Evolutionary conservation across 2,329 filamentous ascomycete genomes (phyloP).

Genomic region (Diaporthe batatas): DNA sequence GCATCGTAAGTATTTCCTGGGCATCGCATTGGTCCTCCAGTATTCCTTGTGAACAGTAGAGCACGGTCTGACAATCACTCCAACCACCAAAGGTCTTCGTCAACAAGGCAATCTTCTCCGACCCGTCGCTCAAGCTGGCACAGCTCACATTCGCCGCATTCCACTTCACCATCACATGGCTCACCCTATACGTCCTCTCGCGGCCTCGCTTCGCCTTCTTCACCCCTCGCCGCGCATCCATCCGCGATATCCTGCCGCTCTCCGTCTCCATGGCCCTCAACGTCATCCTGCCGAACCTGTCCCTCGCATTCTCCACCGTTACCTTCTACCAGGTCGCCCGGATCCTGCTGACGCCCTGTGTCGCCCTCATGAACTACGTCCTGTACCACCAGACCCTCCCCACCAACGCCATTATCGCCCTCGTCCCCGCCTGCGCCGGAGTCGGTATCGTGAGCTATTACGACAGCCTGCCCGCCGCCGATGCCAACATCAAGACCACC

Average conservation of each 20-base stretch:
- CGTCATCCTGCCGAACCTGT: constrained; percentile 77
- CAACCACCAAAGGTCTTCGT: constrained; percentile 71
- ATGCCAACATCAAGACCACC: constrained; percentile 67
- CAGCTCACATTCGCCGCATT: constrained; percentile 77
- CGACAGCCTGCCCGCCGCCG: constrained; percentile 67
- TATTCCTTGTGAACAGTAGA: neutral
- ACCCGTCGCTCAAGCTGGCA: constrained; percentile 70
- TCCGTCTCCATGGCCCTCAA: constrained; percentile 76
- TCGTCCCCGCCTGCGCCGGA: constrained; percentile 73
- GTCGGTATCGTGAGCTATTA: constrained; percentile 78
- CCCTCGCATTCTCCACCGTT: constrained; percentile 75
- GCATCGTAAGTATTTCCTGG: constrained; percentile 64
- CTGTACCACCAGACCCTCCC: constrained; percentile 71
- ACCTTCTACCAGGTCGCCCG: constrained; percentile 79
- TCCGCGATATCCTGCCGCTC: constrained; percentile 72
- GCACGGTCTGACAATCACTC: constrained; percentile 29
- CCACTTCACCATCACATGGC: constrained; percentile 76
- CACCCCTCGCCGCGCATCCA: constrained; percentile 65
- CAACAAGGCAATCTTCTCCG: constrained; percentile 78
- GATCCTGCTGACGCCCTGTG: constrained; percentile 75
- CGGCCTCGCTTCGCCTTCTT: constrained; percentile 71
- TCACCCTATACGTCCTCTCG: constrained; percentile 73
- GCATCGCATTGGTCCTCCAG: neutral
- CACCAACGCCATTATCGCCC: constrained; percentile 63
- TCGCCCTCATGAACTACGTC: constrained; percentile 74